Evolutionary conservation across 768 basidiomycete genomes (phyloP).

Genomic region (Macrolepiota fuliginosa): DNA sequence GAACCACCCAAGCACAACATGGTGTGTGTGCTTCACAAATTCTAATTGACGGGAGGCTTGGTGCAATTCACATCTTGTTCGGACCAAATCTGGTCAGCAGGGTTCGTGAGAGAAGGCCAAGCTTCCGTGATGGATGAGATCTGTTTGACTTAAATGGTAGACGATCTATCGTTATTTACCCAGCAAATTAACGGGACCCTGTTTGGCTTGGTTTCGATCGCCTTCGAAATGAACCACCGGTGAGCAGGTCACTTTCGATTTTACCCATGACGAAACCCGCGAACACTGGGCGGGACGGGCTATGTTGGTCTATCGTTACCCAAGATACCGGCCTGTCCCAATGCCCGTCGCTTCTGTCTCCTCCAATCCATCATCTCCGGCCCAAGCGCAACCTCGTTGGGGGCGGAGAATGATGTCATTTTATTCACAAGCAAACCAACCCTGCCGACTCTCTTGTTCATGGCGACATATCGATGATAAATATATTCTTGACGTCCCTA

Average conservation of each 20-base stretch:
- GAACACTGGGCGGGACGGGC: not conserved
- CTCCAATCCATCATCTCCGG: not conserved
- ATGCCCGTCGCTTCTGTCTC: not conserved
- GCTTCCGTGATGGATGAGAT: constrained; percentile 12
- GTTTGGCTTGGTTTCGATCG: constrained; percentile 10
- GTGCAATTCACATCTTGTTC: constrained; percentile 5
- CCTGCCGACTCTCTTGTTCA: not conserved
- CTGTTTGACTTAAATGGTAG: constrained; percentile 1
- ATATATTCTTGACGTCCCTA: not conserved
- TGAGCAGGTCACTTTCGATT: constrained; percentile 10
- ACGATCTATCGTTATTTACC: constrained; percentile 3
- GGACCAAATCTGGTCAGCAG: constrained; percentile 3
- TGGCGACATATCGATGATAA: not conserved
- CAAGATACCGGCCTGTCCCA: not conserved
- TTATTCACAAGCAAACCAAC: not conserved
- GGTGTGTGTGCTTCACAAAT: not conserved
- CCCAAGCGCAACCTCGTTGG: not conserved
- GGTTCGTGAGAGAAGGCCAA: constrained; percentile 6
- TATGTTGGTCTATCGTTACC: not conserved
- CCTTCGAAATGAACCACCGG: constrained; percentile 12
- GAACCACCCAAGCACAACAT: not conserved
- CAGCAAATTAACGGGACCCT: not conserved
- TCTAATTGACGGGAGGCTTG: constrained; percentile 6
- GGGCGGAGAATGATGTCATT: constrained; percentile 2
- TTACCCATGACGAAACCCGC: constrained; percentile 6